phyloP scores from a whole-genome alignment of 495 filamentous ascomycete species.

The Penicillium coffeae region DNA sequence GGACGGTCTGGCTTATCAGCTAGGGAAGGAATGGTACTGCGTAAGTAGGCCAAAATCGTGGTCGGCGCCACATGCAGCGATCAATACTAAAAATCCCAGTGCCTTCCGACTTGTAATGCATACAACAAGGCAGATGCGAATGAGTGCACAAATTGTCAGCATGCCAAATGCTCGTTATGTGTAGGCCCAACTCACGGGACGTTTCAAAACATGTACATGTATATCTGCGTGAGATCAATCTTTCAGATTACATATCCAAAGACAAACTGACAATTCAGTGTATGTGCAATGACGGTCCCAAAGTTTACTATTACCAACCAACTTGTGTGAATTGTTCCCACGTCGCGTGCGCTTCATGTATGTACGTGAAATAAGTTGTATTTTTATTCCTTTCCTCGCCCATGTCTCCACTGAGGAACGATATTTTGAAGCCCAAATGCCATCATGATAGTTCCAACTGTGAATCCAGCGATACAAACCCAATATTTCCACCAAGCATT shows the following conservation, averaged over 20 bases:
- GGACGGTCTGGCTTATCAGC: not conserved
- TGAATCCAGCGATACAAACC: slow-evolving; percentile 12
- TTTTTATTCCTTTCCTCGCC: not conserved
- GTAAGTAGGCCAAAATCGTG: not conserved
- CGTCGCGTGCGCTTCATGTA: slow-evolving; percentile 9
- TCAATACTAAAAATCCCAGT: slow-evolving; percentile 1
- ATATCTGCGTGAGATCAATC: slow-evolving; percentile 10
- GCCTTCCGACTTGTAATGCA: slow-evolving; percentile 4
- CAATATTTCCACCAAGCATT: slow-evolving; percentile 16
- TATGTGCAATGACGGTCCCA: slow-evolving; percentile 18
- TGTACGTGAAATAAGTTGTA: slow-evolving; percentile 3
- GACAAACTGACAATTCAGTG: slow-evolving; percentile 8
- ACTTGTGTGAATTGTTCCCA: slow-evolving; percentile 13
- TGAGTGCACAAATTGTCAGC: slow-evolving; percentile 1
- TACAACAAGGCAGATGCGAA: slow-evolving; percentile 3
- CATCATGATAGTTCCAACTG: slow-evolving; percentile 3
- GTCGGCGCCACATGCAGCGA: not conserved
- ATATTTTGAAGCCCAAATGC: slow-evolving; percentile 3
- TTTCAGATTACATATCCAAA: not conserved
- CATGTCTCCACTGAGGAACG: not conserved
- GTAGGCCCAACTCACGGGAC: not conserved
- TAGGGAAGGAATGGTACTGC: slow-evolving; percentile 12
- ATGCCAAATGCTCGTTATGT: slow-evolving; percentile 10
- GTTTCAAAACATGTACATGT: not conserved
- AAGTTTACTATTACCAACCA: slow-evolving; percentile 9